Percentiles rank a stretch among this genome's conserved stretches.
phyloP scores from a whole-genome alignment of 2,329 filamentous ascomycete species.

The Aspergillus pseudoterreus region DNA sequence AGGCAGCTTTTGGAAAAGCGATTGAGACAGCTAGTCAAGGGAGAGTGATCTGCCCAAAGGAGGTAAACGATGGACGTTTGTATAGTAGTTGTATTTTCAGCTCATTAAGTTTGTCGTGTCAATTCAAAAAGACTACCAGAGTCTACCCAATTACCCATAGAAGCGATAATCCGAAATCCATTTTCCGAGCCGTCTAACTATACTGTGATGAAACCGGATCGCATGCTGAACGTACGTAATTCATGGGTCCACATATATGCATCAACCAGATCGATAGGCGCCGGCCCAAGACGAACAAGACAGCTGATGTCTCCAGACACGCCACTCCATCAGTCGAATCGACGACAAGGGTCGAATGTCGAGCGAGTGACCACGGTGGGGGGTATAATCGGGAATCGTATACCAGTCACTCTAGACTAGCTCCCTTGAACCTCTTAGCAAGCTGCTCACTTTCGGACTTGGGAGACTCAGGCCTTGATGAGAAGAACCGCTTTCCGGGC shows the following conservation, averaged over 20 bases:
- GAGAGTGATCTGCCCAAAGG: conserved; percentile 1
- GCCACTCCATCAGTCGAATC: neutral
- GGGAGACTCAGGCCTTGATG: conserved; percentile 36
- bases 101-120: no score
- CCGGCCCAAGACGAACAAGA: neutral
- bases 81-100: neutral
- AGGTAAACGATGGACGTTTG: neutral
- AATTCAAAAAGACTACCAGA: neutral
- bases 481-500: conserved; percentile 32
- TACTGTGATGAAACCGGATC: neutral
- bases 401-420: conserved; percentile 49
- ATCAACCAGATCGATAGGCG: neutral
- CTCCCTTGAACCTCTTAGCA: conserved; percentile 64
- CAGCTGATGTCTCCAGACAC: neutral
- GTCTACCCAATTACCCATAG: neutral
- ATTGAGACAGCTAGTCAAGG: conserved; percentile 62
- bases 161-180: neutral
- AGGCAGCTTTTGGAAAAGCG: conserved; percentile 73
- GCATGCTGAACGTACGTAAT: neutral
- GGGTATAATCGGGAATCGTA: conserved; percentile 6
- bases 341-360: neutral
- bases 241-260: neutral
- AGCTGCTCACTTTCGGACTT: conserved; percentile 54
- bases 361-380: conserved; percentile 1
- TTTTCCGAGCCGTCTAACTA: neutral